These are phyloP conservation scores for Pezizomycotina sp. DNA, from an alignment of 2,329 filamentous ascomycete species.

Conservation along the genomic window DNA sequence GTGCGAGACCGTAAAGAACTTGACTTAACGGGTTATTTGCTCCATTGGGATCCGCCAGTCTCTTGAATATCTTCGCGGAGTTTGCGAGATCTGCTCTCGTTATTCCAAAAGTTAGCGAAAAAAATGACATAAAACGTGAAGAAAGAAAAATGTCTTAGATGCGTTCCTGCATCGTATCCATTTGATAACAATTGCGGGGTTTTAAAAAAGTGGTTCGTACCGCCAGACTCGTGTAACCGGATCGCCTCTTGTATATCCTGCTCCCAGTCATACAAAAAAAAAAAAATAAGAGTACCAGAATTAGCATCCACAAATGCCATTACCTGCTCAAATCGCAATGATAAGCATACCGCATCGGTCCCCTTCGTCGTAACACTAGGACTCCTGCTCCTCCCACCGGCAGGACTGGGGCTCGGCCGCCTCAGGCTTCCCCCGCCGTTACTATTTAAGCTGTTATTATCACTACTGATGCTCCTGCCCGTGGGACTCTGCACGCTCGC, in stretches of 20 bases:
- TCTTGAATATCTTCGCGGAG: conserved; percentile 73
- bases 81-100: conserved; percentile 43
- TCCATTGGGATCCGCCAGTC: conserved; percentile 64
- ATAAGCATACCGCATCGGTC: conserved; percentile 16
- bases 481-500: conserved; percentile 2
- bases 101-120: conserved; percentile 14
- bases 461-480: conserved; percentile 2
- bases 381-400: conserved; percentile 23
- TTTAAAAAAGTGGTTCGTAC: conserved; percentile 27
- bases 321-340: conserved; percentile 1
- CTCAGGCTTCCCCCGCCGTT: not conserved
- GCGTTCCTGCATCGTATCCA: conserved; percentile 1
- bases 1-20: conserved; percentile 82
- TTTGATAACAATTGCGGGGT: conserved; percentile 6
- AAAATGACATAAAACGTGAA: not conserved
- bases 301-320: conserved; percentile 24
- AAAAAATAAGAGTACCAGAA: conserved; percentile 19
- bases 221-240: conserved; percentile 67
- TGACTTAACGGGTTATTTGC: conserved; percentile 88
- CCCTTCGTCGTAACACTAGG: conserved; percentile 22
- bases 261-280: conserved; percentile 37
- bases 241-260: conserved; percentile 88
- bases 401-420: conserved; percentile 6
- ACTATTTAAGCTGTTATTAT: not conserved
- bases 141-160: conserved; percentile 1